Evolutionary conservation across 768 basidiomycete genomes (phyloP).

Genomic region (Russula abietina): DNA sequence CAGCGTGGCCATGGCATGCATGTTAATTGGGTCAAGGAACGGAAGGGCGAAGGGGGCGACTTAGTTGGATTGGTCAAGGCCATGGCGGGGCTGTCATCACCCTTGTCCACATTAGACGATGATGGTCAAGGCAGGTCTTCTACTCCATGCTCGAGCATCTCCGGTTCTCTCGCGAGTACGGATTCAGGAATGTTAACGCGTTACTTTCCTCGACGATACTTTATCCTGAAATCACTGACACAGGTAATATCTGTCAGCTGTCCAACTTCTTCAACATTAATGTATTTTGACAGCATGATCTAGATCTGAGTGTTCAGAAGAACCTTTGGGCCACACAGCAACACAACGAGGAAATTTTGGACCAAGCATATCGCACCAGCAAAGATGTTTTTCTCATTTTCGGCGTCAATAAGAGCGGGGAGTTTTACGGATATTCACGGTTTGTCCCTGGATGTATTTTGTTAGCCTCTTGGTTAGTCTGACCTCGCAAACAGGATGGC

Average conservation of each 20-base stretch:
- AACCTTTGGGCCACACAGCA: constrained; percentile 89
- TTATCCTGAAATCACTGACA: constrained; percentile 85
- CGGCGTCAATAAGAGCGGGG: constrained; percentile 88
- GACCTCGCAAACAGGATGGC: constrained; percentile 50
- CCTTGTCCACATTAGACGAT: constrained; percentile 37
- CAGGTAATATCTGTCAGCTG: constrained; percentile 44
- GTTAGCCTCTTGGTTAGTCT: neutral
- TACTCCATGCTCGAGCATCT: constrained; percentile 45
- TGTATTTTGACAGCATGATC: constrained; percentile 48
- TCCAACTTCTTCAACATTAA: neutral
- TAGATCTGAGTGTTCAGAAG: constrained; percentile 71
- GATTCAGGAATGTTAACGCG: constrained; percentile 70
- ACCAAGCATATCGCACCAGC: constrained; percentile 90
- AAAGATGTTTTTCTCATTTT: constrained; percentile 86
- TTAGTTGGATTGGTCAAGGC: constrained; percentile 19
- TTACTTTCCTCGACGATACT: constrained; percentile 84
- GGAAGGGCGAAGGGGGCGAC: constrained; percentile 27
- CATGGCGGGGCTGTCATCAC: constrained; percentile 22
- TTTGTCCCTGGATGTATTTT: constrained; percentile 33
- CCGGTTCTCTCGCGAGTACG: constrained; percentile 72
- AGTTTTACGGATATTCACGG: constrained; percentile 91
- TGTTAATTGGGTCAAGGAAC: constrained; percentile 68
- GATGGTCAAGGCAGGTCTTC: constrained; percentile 29
- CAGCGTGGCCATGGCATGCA: constrained; percentile 88
- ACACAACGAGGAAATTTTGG: constrained; percentile 87